These are phyloP conservation scores for Cyberlindnera mrakii DNA, from an alignment of 805 yeast species.

Conservation along the genomic window DNA sequence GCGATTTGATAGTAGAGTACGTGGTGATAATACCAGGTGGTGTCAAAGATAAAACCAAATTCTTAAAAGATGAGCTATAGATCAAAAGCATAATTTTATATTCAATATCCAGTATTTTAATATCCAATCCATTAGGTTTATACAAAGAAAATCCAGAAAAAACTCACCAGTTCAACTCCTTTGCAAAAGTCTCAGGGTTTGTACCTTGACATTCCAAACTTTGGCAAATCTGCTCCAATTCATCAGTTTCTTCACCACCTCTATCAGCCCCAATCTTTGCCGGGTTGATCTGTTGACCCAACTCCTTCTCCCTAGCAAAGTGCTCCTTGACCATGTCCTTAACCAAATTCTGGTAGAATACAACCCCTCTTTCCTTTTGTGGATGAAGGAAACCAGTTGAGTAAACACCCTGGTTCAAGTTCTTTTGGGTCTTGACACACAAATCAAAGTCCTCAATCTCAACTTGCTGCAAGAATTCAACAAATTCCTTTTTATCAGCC, in stretches of 20 bases:
- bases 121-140: too few species aligned
- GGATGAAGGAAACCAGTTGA: constrained; percentile 57
- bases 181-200: constrained; percentile 29
- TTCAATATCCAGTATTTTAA: too few species aligned
- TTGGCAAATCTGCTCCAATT: constrained; percentile 44
- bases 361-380: constrained; percentile 50
- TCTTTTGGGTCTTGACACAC: constrained; percentile 54
- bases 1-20: constrained; percentile 48
- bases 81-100: background rate
- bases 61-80: constrained; percentile 22
- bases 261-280: constrained; percentile 35
- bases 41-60: constrained; percentile 11
- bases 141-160: background rate
- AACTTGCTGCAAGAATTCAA: constrained; percentile 56
- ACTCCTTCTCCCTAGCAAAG: constrained; percentile 37
- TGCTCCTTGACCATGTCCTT: constrained; percentile 54
- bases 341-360: constrained; percentile 49
- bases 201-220: constrained; percentile 45
- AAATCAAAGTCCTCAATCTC: constrained; percentile 58
- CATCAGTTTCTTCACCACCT: constrained; percentile 38
- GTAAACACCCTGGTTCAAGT: constrained; percentile 55
- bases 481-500: constrained; percentile 51
- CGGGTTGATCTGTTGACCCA: constrained; percentile 45
- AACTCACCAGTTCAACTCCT: constrained; percentile 21
- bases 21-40: constrained; percentile 40